Conservation (phyloP, 2,329 filamentous ascomycete species). For the Anisogramma anomala region DNA sequence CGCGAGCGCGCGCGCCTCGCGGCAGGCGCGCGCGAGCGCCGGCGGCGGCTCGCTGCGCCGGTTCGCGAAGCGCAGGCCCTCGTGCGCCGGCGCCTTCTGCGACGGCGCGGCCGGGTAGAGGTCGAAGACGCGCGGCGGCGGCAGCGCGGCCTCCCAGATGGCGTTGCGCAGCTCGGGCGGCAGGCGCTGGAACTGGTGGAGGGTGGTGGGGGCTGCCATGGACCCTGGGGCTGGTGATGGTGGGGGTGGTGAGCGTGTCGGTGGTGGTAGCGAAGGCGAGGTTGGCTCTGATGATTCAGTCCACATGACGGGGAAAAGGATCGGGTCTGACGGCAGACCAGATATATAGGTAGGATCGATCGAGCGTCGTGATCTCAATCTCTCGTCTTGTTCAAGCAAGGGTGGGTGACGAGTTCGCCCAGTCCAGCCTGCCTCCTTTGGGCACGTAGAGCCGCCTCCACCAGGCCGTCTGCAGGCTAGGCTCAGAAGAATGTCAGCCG, state of each 20-base stretch:
- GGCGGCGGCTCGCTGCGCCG: slow-evolving; percentile 34
- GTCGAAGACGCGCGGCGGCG: slow-evolving; percentile 34
- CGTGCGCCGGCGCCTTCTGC: slow-evolving; percentile 28
- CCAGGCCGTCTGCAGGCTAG: too few relatives aligned
- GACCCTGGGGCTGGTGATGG: background rate
- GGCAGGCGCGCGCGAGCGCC: slow-evolving; percentile 31
- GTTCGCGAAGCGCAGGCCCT: slow-evolving; percentile 36
- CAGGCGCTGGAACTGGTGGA: slow-evolving; percentile 23
- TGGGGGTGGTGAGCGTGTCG: background rate
- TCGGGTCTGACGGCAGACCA: background rate
- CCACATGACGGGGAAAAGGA: background rate
- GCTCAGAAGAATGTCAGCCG: too few relatives aligned
- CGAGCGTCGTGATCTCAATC: too few relatives aligned
- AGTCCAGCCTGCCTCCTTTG: too few relatives aligned
- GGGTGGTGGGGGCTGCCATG: slow-evolving; percentile 12
- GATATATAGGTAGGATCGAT: too few relatives aligned
- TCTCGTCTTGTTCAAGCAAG: too few relatives aligned
- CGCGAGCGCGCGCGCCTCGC: slow-evolving; percentile 32
- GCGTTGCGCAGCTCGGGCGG: slow-evolving; percentile 34
- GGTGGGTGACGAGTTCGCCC: too few relatives aligned
- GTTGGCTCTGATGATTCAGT: background rate
- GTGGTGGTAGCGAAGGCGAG: background rate
- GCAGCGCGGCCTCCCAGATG: slow-evolving; percentile 35
- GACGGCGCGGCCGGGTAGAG: slow-evolving; percentile 33
- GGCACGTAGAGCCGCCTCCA: too few relatives aligned